Base-by-base conservation (phyloP, 805 yeast genomes). In the Saccharomycopsis fermentans region DNA sequence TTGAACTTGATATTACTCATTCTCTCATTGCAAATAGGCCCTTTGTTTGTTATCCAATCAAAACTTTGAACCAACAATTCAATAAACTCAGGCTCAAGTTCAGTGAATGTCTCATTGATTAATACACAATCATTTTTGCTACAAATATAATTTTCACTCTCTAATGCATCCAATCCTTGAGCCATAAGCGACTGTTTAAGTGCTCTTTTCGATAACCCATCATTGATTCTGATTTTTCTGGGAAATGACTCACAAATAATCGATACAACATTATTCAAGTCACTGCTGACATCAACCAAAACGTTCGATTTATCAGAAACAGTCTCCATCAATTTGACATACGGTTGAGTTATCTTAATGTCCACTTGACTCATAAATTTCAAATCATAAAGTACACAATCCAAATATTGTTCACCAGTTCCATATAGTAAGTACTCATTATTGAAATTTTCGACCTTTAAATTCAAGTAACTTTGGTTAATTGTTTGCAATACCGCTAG, bases 21-120 rank as follows among this genome's bases (percentile, higher is more conserved):
- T 0, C 87, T 84, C 67, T 90, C 97, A 61, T 87, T 96, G 62
- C 95, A 83, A n/a, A 94, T 73, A 0, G 99, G 99, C 0, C 99
- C 99, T 65, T 88, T 96, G 58, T 81, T 76, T 0, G 81, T 76
- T 2, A 86, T 85, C 94, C 96, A 87, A 65, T 80, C 78, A 71
- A 92, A 94, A 0, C 98, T 99, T 63, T 84, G 85, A 1, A 74
- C 71, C 1, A 91, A 77, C 1, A 81, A 74, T 81, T 83, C 32
- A 79, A 74, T 0, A 71, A 56, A 1, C 65, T 59, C 36, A 87
- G 65, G 82, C 65, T 88, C 87, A 1, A 85, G 84, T 59, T 87
- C 94, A 32, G 76, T 78, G 2, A 91, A 66, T 0, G 95, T 87
- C 64, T 92, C 97, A 68, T 92, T 88, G 16, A 80, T 58, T 26